Base-by-base conservation (phyloP, 164 flowering plant species). In the Aristolochia contorta region DNA sequence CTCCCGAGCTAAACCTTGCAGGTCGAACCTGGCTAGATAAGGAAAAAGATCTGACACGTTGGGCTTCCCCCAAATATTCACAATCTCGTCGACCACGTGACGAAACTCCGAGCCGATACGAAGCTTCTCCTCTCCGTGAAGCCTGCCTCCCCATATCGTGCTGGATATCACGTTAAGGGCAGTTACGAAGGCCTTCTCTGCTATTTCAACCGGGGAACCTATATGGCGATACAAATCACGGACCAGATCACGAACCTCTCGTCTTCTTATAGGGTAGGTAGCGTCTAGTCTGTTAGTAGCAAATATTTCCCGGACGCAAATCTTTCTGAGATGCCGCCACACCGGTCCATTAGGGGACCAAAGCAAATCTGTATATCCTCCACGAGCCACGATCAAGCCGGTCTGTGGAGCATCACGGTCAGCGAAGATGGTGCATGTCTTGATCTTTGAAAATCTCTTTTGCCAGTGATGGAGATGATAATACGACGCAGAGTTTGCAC, bases 141-240 rank as follows among this genome's bases (percentile, higher is more conserved):
- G 43, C 4, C 77, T 65, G 2, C 75, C 78, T 2, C 86, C 84
- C 86, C 86, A 84, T 63, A 82, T 7, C 79, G 75, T 80, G 52
- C 64, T 70, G 7, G 77, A 75, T 3, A 78, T 60, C 60, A 72
- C 75, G 47, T 78, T 74, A 16, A 78, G 49, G 30, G 68, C 54
- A 3, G 78, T 71, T 63, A 71, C n/a, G 53, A 84, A 78, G 66
- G 67, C 49, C 59, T 68, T 69, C 59, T 78, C 77, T 0, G 81
- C 82, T 0, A 84, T 47, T 27, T 79, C 64, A 0, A 80, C 66
- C 13, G 70, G 74, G 15, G 57, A n/a, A 3, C 79, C 83, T 0
- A 56, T 63, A 59, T 61, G 63, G 0, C 1, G 43, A 37, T 37
- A n/a, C n/a, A 37, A 7, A 8, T 37, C 43, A 37, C 7, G 43